phyloP scores from a whole-genome alignment of 257 asterid genomes.

The Ophiorrhiza pumila region DNA sequence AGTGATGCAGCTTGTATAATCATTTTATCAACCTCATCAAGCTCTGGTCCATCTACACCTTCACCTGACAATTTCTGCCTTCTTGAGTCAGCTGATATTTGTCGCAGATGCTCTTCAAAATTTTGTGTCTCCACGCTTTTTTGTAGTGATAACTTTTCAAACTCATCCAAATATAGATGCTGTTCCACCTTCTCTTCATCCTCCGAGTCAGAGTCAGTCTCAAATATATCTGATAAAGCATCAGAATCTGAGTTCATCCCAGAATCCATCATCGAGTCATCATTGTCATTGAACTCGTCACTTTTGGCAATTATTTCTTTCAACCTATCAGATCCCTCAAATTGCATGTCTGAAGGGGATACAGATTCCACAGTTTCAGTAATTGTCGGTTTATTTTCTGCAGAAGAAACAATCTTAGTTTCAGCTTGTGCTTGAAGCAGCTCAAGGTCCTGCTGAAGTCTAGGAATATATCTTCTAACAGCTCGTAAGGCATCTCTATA shows the following conservation, averaged over 20 bases:
- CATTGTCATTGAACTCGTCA: conserved; percentile 33
- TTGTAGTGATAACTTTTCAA: conserved; percentile 58
- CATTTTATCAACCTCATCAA: conserved; percentile 85
- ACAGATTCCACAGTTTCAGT: conserved; percentile 27
- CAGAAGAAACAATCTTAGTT: conserved; percentile 20
- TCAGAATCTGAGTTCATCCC: conserved; percentile 65
- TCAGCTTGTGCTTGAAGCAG: conserved; percentile 70
- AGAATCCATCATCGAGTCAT: conserved; percentile 34
- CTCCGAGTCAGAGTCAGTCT: conserved; percentile 63
- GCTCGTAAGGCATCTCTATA: conserved; percentile 86
- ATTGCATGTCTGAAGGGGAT: conserved; percentile 24
- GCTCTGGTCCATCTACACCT: conserved; percentile 40
- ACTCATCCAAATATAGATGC: conserved; percentile 63
- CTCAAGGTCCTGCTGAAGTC: conserved; percentile 83
- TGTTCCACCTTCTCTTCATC: conserved; percentile 39
- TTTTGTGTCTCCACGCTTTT: conserved; percentile 43
- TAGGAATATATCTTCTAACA: conserved; percentile 67
- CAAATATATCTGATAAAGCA: conserved; percentile 81
- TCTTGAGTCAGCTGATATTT: conserved; percentile 56
- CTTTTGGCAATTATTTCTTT: conserved; percentile 53
- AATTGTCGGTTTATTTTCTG: conserved; percentile 29
- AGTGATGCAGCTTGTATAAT: conserved; percentile 81
- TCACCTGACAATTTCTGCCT: conserved; percentile 39
- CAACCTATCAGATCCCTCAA: conserved; percentile 55
- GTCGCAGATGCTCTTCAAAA: conserved; percentile 68